Evolutionary conservation across 768 basidiomycete species (phyloP).

Genomic region (Tremella mesenterica): DNA sequence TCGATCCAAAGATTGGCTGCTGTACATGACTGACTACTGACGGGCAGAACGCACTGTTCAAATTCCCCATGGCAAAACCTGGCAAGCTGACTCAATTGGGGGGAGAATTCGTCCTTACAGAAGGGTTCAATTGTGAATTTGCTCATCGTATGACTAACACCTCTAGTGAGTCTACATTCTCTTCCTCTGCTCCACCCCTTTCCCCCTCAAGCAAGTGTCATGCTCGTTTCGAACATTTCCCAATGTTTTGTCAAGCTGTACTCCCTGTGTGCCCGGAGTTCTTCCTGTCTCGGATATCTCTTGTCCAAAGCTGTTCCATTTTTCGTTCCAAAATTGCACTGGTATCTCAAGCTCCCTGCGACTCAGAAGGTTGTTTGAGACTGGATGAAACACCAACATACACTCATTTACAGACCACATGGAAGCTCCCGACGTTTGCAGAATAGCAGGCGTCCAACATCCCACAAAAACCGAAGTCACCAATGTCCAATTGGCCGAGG

Average conservation of each 20-base stretch:
- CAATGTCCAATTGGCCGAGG: conserved; percentile 20
- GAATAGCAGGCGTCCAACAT: conserved; percentile 28
- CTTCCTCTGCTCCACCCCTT: not conserved
- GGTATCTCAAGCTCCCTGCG: no score
- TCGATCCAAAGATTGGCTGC: no score
- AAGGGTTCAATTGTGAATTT: conserved; percentile 38
- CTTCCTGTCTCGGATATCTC: no score
- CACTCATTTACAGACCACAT: conserved; percentile 45
- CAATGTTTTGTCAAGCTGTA: no score
- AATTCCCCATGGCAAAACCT: conserved; percentile 36
- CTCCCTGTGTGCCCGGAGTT: no score
- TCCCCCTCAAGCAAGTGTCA: no score
- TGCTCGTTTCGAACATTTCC: no score
- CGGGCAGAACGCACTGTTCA: conserved; percentile 36
- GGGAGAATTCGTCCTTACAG: conserved; percentile 42
- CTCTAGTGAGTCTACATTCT: conserved; percentile 28
- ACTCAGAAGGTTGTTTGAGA: no score
- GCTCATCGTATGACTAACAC: conserved; percentile 45
- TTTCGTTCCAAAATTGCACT: no score
- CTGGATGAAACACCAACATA: no score
- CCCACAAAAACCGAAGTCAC: conserved; percentile 24
- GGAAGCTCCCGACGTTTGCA: conserved; percentile 43
- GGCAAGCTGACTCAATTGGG: conserved; percentile 44
- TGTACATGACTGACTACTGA: conserved; percentile 1
- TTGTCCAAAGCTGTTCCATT: no score